These are phyloP conservation scores for Fraxinus nigra DNA, from an alignment of 305 asterid species.

Conservation along the genomic window DNA sequence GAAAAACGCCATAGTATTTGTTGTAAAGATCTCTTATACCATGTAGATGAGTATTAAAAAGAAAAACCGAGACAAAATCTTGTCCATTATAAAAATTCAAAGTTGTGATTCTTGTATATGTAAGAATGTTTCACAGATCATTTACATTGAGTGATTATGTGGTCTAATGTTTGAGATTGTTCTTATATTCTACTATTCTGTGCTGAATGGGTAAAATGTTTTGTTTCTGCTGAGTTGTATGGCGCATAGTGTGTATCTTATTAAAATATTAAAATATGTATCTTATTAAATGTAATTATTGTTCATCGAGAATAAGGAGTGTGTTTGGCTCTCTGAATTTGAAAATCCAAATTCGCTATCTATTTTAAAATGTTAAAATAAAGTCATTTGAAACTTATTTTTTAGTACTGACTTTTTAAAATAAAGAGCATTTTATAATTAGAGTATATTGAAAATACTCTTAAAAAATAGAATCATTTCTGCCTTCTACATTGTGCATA, in stretches of 20 bases:
- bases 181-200: not conserved
- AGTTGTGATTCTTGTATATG: slow-evolving; percentile 31
- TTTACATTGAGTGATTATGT: slow-evolving; percentile 4
- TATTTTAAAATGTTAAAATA: too few species aligned
- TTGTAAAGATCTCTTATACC: not conserved
- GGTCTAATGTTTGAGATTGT: not conserved
- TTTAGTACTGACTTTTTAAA: too few species aligned
- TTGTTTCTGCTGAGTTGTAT: not conserved
- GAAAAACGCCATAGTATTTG: not conserved
- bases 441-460: too few species aligned
- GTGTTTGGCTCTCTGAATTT: too few species aligned
- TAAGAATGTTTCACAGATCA: slow-evolving; percentile 24
- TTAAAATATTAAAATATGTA: too few species aligned
- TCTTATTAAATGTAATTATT: too few species aligned
- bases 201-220: not conserved
- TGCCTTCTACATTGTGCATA: too few species aligned
- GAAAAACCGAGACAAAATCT: not conserved
- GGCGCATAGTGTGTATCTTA: not conserved
- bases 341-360: too few species aligned
- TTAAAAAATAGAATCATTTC: too few species aligned
- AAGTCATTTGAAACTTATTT: too few species aligned
- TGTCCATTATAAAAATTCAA: slow-evolving; percentile 16
- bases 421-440: too few species aligned
- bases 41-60: not conserved
- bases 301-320: too few species aligned